Evolutionary conservation across 1,139 yeast genomes (phyloP).

Genomic region (Geotrichum siamense): DNA sequence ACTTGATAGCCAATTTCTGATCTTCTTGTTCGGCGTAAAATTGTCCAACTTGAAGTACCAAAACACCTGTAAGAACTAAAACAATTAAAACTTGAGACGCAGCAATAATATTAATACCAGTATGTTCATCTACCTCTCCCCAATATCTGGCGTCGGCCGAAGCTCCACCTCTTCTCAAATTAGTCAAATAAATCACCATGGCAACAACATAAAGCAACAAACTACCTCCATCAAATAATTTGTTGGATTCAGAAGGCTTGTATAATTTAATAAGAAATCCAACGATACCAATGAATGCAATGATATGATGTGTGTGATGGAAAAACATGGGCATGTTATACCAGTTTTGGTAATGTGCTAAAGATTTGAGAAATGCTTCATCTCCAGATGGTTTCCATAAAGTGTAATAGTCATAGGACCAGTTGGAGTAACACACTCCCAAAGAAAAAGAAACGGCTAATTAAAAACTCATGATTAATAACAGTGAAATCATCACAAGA

Average conservation of each 20-base stretch:
- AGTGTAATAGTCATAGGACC: slow-evolving; percentile 76
- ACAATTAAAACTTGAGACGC: slow-evolving; percentile 79
- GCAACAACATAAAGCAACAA: slow-evolving; percentile 64
- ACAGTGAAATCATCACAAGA: not conserved
- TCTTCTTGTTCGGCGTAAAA: slow-evolving; percentile 82
- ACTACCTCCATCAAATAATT: slow-evolving; percentile 84
- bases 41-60: slow-evolving; percentile 79
- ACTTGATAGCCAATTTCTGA: slow-evolving; percentile 33
- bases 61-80: slow-evolving; percentile 64
- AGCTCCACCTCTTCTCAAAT: slow-evolving; percentile 72
- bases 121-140: slow-evolving; percentile 86
- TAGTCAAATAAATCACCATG: slow-evolving; percentile 73
- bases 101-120: slow-evolving; percentile 87
- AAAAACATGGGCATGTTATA: slow-evolving; percentile 54
- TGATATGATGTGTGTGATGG: slow-evolving; percentile 54
- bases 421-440: slow-evolving; percentile 71
- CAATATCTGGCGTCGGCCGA: slow-evolving; percentile 66
- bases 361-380: slow-evolving; percentile 51
- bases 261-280: slow-evolving; percentile 75
- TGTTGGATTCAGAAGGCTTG: slow-evolving; percentile 76
- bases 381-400: slow-evolving; percentile 53
- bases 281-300: slow-evolving; percentile 54
- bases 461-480: not conserved
- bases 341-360: slow-evolving; percentile 69
- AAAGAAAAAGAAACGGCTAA: slow-evolving; percentile 61